Base-by-base conservation (phyloP, 768 basidiomycete species). In the Leccinum variicolor region DNA sequence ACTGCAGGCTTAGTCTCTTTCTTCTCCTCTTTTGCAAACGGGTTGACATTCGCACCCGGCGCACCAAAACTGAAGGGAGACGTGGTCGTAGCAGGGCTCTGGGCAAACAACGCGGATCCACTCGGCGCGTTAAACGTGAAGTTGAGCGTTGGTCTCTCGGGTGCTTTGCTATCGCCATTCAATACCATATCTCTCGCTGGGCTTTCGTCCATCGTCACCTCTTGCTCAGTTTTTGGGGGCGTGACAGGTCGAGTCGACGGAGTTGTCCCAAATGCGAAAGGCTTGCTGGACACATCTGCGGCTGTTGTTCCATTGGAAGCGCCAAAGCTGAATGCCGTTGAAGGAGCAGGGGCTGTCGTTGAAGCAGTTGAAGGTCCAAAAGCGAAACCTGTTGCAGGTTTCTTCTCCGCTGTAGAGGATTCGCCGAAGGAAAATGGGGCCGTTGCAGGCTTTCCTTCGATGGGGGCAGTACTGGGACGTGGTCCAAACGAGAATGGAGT, bases 171-270 rank as follows among this genome's bases (percentile, higher is more conserved):
- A 31, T 45, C 60, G 15, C 74, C 73, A 58, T 78, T 82, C 23
- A 73, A 61, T 50, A 81, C 80, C 65, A 83, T 73, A 9, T 86
- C 86, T 57, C 88, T 78, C 3, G 81, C 84, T 1, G 90, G 90
- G 62, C 90, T 92, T 71, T 91, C 90, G 41, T 92, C 90, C 90
- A 92, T 92, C 55, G 74, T 81, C 62, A 87, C 81, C 58, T 89
- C 89, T 50, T 85, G 80, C 47, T 85, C 86, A 33, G 77, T 75
- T 56, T 77, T 83, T 3, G 89, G 89, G 10, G 88, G 87, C 0
- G 88, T 90, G 6, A 76, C 73, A n/a, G 87, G 78, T 21, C 85
- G 76, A 26, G 76, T 69, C 46, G 70, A 47, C 11, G 74, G 62
- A 13, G 78, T 56, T 31, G 74, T 60, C 33, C 83, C 84, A 57